Conservation (phyloP, 2,329 filamentous ascomycete genomes). For the Rhynchosporium graminicola region DNA sequence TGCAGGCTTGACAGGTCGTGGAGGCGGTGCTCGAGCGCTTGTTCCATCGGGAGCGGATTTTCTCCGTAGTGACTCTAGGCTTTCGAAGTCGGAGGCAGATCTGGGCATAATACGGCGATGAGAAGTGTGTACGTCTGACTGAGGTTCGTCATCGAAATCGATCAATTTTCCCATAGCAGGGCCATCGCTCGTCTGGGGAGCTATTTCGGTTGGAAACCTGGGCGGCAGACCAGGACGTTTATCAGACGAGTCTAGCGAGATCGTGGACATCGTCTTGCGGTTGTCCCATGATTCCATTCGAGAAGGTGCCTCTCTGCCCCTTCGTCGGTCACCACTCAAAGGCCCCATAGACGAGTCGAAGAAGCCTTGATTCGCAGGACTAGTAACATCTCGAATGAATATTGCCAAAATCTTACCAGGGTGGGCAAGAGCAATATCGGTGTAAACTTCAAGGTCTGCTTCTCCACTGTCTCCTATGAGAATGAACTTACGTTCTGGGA, state of each 20-base stretch:
- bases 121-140: constrained; percentile 43
- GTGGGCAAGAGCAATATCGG: constrained; percentile 82
- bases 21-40: constrained; percentile 47
- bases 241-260: constrained; percentile 25
- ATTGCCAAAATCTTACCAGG: constrained; percentile 79
- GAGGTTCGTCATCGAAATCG: constrained; percentile 58
- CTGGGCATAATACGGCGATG: constrained; percentile 34
- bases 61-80: constrained; percentile 38
- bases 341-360: constrained; percentile 60
- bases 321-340: constrained; percentile 33
- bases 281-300: constrained; percentile 29
- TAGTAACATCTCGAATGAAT: constrained; percentile 96
- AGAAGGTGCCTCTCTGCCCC: constrained; percentile 22
- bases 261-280: constrained; percentile 22
- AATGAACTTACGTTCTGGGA: constrained; percentile 85
- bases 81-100: constrained; percentile 35
- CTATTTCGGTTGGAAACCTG: constrained; percentile 32
- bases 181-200: constrained; percentile 40
- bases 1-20: constrained; percentile 58
- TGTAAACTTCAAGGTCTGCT: constrained; percentile 95
- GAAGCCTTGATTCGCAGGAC: constrained; percentile 69
- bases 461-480: constrained; percentile 95
- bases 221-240: constrained; percentile 35
- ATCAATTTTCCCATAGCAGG: constrained; percentile 58
- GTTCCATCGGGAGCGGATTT: constrained; percentile 29